Base-by-base conservation (phyloP, 2,329 filamentous ascomycete species). In the Didymella sp. region DNA sequence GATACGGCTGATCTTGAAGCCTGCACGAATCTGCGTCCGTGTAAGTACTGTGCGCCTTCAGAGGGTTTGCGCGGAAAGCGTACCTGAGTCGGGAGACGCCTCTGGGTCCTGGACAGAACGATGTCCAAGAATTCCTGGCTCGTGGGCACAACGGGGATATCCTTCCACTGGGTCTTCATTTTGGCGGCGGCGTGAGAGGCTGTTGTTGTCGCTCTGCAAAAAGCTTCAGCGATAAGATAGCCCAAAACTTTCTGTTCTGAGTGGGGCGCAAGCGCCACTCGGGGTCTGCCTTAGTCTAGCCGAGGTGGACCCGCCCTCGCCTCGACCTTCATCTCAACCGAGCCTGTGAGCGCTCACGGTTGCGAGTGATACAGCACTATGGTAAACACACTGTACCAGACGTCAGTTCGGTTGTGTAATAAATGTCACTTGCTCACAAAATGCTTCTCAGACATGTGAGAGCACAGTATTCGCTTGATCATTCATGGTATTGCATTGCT, bases 51-150 rank as follows among this genome's bases (percentile, higher is more conserved):
- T 53, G 54, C 54, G 54, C 54, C 37, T 25, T n/a, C 27, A 13
- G 12, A 24, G 19, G 31, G 22, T 21, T 46, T 47, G 48, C 54
- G 31, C 45, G 31, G 2, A 9, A 40, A 86, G 70, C 94, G 87
- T 75, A 98, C 98, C 82, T 97, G 92, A 48, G 92, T 99, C 13
- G 95, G 95, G 63, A 99, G 83, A 61, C 94, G 89, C 74, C 94
- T 86, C 84, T 98, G 94, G 4, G 75, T 77, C 58, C 95, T 85
- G 73, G 91, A 96, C 71, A 99, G 85, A 65, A 98, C 93, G 76
- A 99, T 97, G 79, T 99, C 95, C 70, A 99, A 85, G 74, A 99
- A 98, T 80, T 99, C 95, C 82, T 96, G 89, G 77, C 89, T 89
- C 72, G 91, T 96, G 56, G 94, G 94, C 66, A 96, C 91, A 65